Evolutionary conservation across 2,329 filamentous ascomycete genomes (phyloP).

Genomic region (Trichoderma citrinoviride): DNA sequence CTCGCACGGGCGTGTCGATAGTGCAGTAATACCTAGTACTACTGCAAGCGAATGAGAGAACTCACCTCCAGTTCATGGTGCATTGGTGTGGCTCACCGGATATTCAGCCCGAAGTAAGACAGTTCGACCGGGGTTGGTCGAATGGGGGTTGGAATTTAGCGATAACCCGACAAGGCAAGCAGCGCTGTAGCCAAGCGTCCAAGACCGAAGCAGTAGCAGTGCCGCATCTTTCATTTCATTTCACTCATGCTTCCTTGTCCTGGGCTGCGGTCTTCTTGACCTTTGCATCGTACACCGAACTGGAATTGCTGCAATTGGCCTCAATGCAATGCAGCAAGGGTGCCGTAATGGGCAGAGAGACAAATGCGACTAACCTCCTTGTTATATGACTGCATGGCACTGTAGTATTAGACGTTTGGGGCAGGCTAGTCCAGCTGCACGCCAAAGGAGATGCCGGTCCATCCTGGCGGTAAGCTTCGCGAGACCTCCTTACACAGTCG

Average conservation of each 20-base stretch:
- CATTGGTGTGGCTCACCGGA: slow-evolving; percentile 16
- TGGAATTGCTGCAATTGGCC: not conserved
- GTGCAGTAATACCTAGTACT: too few relatives aligned
- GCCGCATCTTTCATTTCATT: not conserved
- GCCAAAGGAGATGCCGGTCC: not conserved
- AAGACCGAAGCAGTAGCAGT: not conserved
- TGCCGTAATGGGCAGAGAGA: not conserved
- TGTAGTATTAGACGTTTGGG: not conserved
- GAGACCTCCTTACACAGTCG: not conserved
- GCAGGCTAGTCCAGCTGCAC: not conserved
- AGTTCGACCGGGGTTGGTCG: not conserved
- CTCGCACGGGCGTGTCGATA: slow-evolving; percentile 11
- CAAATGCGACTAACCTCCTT: not conserved
- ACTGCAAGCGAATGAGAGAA: not conserved
- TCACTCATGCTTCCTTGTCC: not conserved
- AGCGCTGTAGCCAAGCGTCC: not conserved
- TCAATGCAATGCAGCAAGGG: not conserved
- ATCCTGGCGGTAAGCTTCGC: slow-evolving; percentile 6
- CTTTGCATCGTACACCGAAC: not conserved
- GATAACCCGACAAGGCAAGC: not conserved
- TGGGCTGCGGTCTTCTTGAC: not conserved
- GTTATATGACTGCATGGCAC: not conserved
- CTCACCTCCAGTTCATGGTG: not conserved
- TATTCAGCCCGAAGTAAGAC: slow-evolving; percentile 18
- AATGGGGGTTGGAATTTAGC: not conserved